A percentile compares a stretch with the other conserved stretches of the same genome.
Evolutionary conservation across 2,329 filamentous ascomycete species (phyloP).

Genomic region (Byssothecium circinans): DNA sequence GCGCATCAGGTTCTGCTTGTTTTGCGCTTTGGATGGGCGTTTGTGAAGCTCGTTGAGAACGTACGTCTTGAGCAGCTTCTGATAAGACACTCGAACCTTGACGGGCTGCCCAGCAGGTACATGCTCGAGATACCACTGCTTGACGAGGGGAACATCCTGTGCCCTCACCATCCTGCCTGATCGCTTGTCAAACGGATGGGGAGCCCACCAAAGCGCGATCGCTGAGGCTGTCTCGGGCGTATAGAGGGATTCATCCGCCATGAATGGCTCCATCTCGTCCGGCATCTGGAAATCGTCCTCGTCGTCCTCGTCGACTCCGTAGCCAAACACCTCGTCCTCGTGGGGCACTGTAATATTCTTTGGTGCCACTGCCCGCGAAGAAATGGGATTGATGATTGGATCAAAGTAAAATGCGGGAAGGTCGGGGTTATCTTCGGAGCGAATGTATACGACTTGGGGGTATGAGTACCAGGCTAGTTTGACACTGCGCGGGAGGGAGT

Average conservation of each 20-base stretch:
- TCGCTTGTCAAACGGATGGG: conserved; percentile 90
- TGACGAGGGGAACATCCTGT: conserved; percentile 93
- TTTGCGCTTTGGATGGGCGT: conserved; percentile 91
- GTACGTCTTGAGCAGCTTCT: conserved; percentile 94
- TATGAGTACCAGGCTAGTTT: conserved; percentile 92
- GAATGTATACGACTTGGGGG: conserved; percentile 88
- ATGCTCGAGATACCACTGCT: conserved; percentile 98
- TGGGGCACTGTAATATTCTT: conserved; percentile 92
- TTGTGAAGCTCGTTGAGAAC: conserved; percentile 97
- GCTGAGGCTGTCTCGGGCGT: conserved; percentile 87
- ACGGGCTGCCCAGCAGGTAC: conserved; percentile 88
- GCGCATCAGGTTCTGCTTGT: conserved; percentile 86
- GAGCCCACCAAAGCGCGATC: conserved; percentile 97
- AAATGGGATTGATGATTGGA: conserved; percentile 96
- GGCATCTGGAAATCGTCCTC: conserved; percentile 84
- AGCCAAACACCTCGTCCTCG: conserved; percentile 90
- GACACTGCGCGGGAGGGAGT: conserved; percentile 91
- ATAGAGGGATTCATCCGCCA: conserved; percentile 85
- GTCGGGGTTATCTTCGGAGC: conserved; percentile 76
- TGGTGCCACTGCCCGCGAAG: conserved; percentile 87
- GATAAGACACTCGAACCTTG: conserved; percentile 96
- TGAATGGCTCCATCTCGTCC: conserved; percentile 78
- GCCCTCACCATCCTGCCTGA: conserved; percentile 96
- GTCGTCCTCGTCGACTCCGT: conserved; percentile 78
- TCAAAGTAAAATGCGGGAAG: conserved; percentile 98